Evolutionary conservation across 306 rosid genomes (phyloP).

Genomic region (Elaeagnus macrophylla): DNA sequence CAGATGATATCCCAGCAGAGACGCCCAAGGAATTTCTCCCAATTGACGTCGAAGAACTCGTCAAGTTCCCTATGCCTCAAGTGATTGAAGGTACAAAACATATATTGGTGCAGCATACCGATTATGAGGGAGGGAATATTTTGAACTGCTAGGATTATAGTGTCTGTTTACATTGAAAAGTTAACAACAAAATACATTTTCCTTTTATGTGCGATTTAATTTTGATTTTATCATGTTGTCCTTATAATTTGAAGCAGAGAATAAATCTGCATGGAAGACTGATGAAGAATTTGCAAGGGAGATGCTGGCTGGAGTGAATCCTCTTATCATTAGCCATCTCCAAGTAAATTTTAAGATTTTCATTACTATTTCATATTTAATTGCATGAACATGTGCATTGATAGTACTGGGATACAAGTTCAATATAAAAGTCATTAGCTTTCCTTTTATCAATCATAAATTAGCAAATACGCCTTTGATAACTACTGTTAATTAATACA

Average conservation of each 20-base stretch:
- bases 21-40: conserved; percentile 53
- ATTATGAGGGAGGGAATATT: too few relatives aligned
- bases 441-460: too few relatives aligned
- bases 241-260: conserved; percentile 31
- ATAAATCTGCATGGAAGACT: conserved; percentile 56
- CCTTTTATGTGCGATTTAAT: background rate
- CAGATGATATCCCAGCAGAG: conserved; percentile 41
- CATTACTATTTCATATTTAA: background rate
- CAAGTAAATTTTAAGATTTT: conserved; percentile 28
- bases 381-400: too few relatives aligned
- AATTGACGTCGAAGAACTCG: conserved; percentile 45
- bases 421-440: too few relatives aligned
- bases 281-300: conserved; percentile 78
- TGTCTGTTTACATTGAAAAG: too few relatives aligned
- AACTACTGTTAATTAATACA: too few relatives aligned
- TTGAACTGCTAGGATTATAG: background rate
- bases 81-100: conserved; percentile 63
- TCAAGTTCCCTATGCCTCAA: conserved; percentile 58
- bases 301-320: conserved; percentile 67
- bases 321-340: conserved; percentile 44
- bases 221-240: background rate
- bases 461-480: too few relatives aligned
- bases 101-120: too few relatives aligned
- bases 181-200: too few relatives aligned
- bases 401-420: too few relatives aligned